These are phyloP conservation scores for Eurotiales sp. DNA, from an alignment of 2,329 filamentous ascomycete species.

Conservation along the genomic window DNA sequence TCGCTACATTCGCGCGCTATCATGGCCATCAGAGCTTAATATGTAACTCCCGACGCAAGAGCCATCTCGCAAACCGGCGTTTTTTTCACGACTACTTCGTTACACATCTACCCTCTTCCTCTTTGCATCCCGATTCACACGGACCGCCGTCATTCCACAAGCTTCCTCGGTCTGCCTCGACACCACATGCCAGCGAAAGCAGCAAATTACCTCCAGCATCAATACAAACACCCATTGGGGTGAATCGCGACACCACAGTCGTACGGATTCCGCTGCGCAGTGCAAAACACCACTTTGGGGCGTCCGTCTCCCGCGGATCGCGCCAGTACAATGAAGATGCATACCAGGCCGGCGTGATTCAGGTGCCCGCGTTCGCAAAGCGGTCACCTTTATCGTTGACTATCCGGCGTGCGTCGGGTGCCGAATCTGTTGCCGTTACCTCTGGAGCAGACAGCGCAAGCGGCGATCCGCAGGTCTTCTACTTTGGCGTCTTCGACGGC, in stretches of 20 bases:
- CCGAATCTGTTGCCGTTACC: conserved; percentile 23
- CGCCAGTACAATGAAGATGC: conserved; percentile 90
- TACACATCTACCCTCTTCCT: conserved; percentile 89
- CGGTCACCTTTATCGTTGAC: conserved; percentile 66
- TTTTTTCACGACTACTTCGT: conserved; percentile 95
- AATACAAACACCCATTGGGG: conserved; percentile 58
- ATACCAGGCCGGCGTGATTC: conserved; percentile 89
- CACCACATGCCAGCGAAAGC: conserved; percentile 62
- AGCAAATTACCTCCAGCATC: conserved; percentile 50
- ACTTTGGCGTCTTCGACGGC: conserved; percentile 94
- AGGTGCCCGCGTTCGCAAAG: conserved; percentile 88
- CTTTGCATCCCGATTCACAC: conserved; percentile 80
- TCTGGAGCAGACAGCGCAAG: conserved; percentile 65
- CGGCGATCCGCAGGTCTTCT: conserved; percentile 94
- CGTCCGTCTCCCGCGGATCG: conserved; percentile 71
- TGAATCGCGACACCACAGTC: conserved; percentile 73
- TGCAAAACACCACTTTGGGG: conserved; percentile 95
- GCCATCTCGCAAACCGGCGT: conserved; percentile 34
- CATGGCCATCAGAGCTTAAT: conserved; percentile 22
- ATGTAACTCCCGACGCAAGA: conserved; percentile 12
- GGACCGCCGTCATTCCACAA: conserved; percentile 70
- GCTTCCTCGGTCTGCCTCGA: conserved; percentile 78
- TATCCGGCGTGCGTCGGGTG: conserved; percentile 26
- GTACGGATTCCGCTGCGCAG: conserved; percentile 90
- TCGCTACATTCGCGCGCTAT: conserved; percentile 28